A percentile compares a stretch with the other conserved stretches of the same genome.
These are phyloP conservation scores for Copromyces sp. DNA, from an alignment of 495 filamentous ascomycete species.

Conservation along the genomic window DNA sequence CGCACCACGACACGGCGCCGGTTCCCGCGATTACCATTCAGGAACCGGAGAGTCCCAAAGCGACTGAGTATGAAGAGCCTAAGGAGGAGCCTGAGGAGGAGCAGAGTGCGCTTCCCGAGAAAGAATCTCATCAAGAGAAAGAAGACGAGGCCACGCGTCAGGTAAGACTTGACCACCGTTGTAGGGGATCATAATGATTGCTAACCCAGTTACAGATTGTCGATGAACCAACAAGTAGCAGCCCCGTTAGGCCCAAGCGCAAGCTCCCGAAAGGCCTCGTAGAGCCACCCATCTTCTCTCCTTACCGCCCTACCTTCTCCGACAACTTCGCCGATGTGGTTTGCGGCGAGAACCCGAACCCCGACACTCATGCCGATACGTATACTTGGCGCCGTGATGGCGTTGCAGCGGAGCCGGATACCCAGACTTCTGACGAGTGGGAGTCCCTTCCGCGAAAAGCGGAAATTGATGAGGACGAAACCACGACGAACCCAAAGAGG, in stretches of 20 bases:
- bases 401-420: neutral
- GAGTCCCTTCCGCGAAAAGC: neutral
- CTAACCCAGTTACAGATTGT: neutral
- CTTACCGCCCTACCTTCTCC: neutral
- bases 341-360: neutral
- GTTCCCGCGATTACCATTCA: neutral
- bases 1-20: neutral
- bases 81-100: constrained; percentile 20
- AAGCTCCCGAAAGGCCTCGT: neutral
- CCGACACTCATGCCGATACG: neutral
- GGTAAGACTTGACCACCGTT: neutral
- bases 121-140: neutral
- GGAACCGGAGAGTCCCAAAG: neutral
- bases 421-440: neutral
- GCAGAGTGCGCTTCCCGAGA: constrained; percentile 2
- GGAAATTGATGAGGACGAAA: neutral
- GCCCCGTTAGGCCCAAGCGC: neutral
- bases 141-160: neutral
- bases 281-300: neutral
- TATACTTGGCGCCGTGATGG: neutral
- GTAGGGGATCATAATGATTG: neutral
- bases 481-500: neutral
- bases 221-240: neutral
- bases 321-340: neutral
- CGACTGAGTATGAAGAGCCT: neutral